Evolutionary conservation across 805 yeast genomes (phyloP).

Genomic region (Ogataea henricii): DNA sequence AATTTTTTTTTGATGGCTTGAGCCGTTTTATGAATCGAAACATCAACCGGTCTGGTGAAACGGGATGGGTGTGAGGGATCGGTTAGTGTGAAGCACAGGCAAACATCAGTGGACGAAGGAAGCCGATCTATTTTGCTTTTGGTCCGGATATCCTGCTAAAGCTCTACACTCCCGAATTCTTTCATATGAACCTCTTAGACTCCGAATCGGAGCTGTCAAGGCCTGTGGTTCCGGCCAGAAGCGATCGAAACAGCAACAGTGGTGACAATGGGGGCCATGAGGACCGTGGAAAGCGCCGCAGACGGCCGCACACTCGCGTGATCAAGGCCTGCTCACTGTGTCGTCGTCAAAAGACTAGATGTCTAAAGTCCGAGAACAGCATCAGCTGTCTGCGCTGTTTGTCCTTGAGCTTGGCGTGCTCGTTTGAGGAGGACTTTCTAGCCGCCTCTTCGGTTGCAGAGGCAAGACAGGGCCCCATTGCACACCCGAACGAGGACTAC

Average conservation of each 20-base stretch:
- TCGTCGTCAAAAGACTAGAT: conserved; percentile 46
- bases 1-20: neutral
- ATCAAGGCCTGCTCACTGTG: conserved; percentile 37
- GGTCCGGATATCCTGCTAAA: too few species aligned
- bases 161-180: neutral
- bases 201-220: neutral
- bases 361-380: conserved; percentile 54
- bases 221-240: neutral
- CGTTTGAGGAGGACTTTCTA: conserved; percentile 41
- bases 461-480: neutral
- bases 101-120: too few species aligned
- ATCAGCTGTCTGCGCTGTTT: conserved; percentile 60
- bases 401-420: conserved; percentile 53
- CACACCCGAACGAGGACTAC: neutral
- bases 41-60: neutral
- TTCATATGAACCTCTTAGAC: neutral
- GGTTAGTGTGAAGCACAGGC: neutral
- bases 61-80: neutral
- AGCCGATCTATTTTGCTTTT: too few species aligned
- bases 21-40: neutral
- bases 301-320: conserved; percentile 27
- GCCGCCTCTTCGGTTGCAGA: neutral
- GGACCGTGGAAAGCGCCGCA: conserved; percentile 11
- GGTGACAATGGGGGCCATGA: neutral
- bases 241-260: neutral